These are phyloP conservation scores for Ceratorhiza oryzae-sativae DNA, from an alignment of 1,284 basidiomycete genomes.

Conservation along the genomic window DNA sequence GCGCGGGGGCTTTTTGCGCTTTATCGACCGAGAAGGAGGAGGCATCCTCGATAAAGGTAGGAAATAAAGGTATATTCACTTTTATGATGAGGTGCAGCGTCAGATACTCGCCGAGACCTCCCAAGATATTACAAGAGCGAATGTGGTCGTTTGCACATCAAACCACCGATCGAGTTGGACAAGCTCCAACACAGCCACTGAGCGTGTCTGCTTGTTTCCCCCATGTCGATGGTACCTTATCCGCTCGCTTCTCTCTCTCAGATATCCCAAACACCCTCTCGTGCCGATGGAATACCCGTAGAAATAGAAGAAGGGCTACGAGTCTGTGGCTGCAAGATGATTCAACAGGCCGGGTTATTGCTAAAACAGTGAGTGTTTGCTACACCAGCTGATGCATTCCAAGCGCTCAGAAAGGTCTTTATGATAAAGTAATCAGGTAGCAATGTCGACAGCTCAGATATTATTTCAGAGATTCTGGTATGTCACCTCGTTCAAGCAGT, in stretches of 20 bases:
- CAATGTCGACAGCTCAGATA: slow-evolving; percentile 95
- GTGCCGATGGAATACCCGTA: slow-evolving; percentile 78
- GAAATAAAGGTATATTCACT: neutral
- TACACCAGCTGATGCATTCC: neutral
- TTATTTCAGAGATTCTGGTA: slow-evolving; percentile 98
- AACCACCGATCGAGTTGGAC: neutral
- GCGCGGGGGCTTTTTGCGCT: slow-evolving; percentile 34
- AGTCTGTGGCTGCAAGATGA: slow-evolving; percentile 88
- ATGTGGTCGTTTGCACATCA: neutral
- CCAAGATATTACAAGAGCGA: neutral
- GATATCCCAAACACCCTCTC: slow-evolving; percentile 79
- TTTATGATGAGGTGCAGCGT: too few relatives aligned
- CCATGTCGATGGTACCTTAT: slow-evolving; percentile 70
- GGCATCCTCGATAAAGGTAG: neutral
- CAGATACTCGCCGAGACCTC: too few relatives aligned
- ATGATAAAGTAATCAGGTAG: slow-evolving; percentile 84
- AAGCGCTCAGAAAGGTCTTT: slow-evolving; percentile 6
- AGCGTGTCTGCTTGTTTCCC: neutral
- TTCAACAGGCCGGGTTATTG: slow-evolving; percentile 92
- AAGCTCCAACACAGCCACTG: neutral
- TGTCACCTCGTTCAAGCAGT: slow-evolving; percentile 92
- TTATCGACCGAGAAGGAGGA: slow-evolving; percentile 27
- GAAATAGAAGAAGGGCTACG: slow-evolving; percentile 87
- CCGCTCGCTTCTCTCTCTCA: slow-evolving; percentile 85
- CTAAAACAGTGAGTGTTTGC: slow-evolving; percentile 75